Conservation (phyloP, 2,329 filamentous ascomycete species). For the Magnaporthiopsis rhizophila region DNA sequence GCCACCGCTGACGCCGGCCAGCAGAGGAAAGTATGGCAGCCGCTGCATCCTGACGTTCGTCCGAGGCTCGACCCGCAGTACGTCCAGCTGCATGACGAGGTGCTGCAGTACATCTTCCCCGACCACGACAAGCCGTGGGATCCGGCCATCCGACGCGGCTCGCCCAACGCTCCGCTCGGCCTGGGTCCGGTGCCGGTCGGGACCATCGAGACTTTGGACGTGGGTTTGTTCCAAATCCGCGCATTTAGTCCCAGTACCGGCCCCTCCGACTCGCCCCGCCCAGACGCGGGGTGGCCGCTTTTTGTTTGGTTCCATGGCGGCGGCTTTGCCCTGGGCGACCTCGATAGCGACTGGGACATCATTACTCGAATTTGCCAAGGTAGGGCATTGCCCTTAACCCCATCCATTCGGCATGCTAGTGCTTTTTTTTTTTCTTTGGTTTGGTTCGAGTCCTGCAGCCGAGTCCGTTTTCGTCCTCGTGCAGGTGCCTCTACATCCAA, state of each 20-base stretch:
- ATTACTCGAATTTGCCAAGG: conserved; percentile 22
- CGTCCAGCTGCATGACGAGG: conserved; percentile 27
- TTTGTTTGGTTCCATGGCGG: conserved; percentile 33
- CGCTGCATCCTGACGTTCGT: conserved; percentile 25
- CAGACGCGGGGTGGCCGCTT: conserved; percentile 23
- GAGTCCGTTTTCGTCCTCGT: not conserved
- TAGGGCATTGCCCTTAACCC: not conserved
- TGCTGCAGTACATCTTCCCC: conserved; percentile 27
- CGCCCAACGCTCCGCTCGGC: conserved; percentile 18
- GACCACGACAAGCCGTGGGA: conserved; percentile 27
- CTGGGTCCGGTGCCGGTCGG: conserved; percentile 20
- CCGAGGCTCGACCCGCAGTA: conserved; percentile 28
- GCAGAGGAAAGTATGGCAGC: conserved; percentile 17
- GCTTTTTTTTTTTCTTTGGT: not conserved
- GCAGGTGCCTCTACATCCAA: not conserved
- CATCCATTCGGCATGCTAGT: too few relatives aligned
- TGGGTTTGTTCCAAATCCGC: conserved; percentile 21
- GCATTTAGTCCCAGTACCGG: conserved; percentile 17
- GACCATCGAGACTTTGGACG: conserved; percentile 17
- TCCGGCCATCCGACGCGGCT: conserved; percentile 17
- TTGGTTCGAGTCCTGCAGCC: not conserved
- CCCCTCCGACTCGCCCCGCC: not conserved
- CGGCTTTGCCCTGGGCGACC: conserved; percentile 29
- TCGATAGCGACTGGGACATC: conserved; percentile 26
- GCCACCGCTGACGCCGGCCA: not conserved